These are phyloP conservation scores for Acrocalymma vagum DNA, from an alignment of 2,329 filamentous ascomycete genomes.

Conservation along the genomic window DNA sequence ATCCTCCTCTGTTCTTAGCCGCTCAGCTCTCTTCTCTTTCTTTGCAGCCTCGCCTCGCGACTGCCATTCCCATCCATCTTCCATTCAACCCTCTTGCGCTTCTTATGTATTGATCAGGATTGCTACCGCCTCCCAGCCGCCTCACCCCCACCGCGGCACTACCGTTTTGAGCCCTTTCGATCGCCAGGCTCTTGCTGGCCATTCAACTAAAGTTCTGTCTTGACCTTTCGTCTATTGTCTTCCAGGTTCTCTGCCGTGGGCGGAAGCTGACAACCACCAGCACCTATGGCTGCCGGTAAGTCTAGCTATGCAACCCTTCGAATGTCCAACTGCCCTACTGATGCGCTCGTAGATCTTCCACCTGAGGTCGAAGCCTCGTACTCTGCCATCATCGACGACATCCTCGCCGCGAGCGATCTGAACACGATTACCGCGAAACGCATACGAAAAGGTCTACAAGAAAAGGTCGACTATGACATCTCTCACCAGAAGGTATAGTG, in stretches of 20 bases:
- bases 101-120: not conserved
- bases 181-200: constrained; percentile 2
- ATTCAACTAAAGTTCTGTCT: not conserved
- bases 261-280: constrained; percentile 10
- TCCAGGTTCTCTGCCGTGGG: constrained; percentile 1
- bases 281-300: constrained; percentile 44
- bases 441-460: constrained; percentile 70
- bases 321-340: constrained; percentile 15
- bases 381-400: constrained; percentile 68
- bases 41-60: constrained; percentile 11
- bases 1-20: constrained; percentile 9
- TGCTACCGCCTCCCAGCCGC: constrained; percentile 4
- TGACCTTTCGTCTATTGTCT: not conserved
- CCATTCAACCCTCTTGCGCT: not conserved
- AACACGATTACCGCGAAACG: constrained; percentile 72
- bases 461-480: constrained; percentile 67
- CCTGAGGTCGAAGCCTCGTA: constrained; percentile 60
- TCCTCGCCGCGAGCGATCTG: constrained; percentile 67
- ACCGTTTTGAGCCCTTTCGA: constrained; percentile 23
- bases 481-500: constrained; percentile 65
- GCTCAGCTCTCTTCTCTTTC: constrained; percentile 8
- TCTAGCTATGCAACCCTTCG: constrained; percentile 4
- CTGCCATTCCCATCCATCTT: constrained; percentile 6
- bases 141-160: constrained; percentile 32
- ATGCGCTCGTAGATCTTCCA: constrained; percentile 48